phyloP scores from a whole-genome alignment of 1,284 basidiomycete species.

The Blastosporella zonata region DNA sequence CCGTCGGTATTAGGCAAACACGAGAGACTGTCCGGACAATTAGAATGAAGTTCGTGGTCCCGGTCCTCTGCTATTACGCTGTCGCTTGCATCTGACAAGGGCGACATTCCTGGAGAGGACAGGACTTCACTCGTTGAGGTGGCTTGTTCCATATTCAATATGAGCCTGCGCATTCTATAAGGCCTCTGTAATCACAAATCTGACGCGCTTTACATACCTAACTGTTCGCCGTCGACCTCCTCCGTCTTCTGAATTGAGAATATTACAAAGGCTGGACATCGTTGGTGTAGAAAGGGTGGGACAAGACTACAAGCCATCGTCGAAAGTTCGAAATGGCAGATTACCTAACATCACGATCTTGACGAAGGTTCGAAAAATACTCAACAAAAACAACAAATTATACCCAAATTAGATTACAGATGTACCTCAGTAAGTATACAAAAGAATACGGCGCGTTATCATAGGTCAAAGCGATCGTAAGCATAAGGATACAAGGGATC shows the following conservation, averaged over 20 bases:
- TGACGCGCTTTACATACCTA: constrained; percentile 32
- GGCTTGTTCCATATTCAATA: constrained; percentile 22
- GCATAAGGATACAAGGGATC: constrained; percentile 25
- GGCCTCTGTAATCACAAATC: neutral
- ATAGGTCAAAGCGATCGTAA: constrained; percentile 18
- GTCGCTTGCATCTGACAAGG: constrained; percentile 28
- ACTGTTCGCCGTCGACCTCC: constrained; percentile 30
- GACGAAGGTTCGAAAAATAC: constrained; percentile 5
- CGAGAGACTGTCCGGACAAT: constrained; percentile 71
- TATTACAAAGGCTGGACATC: constrained; percentile 52
- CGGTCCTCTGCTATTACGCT: constrained; percentile 24
- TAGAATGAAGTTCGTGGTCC: constrained; percentile 60
- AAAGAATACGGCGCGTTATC: constrained; percentile 8
- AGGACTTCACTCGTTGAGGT: constrained; percentile 25
- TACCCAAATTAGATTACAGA: constrained; percentile 11
- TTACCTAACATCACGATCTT: constrained; percentile 22
- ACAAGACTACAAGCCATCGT: constrained; percentile 11
- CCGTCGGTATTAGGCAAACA: constrained; percentile 76
- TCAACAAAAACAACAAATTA: constrained; percentile 2
- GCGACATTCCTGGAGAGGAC: constrained; percentile 28
- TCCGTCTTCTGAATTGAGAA: constrained; percentile 51
- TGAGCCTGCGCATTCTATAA: constrained; percentile 20
- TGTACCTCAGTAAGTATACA: neutral
- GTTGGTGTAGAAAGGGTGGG: constrained; percentile 9
- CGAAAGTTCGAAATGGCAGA: constrained; percentile 14